Conservation (phyloP, 805 yeast genomes). For the Allodekkera sacchari region DNA sequence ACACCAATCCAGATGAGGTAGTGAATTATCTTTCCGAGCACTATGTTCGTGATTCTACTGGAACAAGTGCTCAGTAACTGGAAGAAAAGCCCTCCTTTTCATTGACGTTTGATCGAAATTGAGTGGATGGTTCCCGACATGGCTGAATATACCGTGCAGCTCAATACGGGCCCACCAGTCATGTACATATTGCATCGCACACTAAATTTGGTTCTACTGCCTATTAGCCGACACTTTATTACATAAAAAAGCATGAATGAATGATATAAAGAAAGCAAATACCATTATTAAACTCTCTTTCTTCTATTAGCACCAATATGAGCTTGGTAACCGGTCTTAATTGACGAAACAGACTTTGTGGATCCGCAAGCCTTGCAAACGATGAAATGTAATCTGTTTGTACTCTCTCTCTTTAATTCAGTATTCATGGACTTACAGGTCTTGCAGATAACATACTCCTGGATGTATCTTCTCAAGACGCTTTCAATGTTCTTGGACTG, state of each 20-base stretch:
- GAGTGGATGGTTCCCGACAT: too few relatives aligned
- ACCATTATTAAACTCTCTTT: constrained; percentile 41
- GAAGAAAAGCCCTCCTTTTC: too few relatives aligned
- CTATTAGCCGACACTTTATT: too few relatives aligned
- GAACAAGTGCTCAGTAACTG: too few relatives aligned
- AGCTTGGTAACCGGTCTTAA: constrained; percentile 99
- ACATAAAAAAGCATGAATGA: too few relatives aligned
- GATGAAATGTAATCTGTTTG: constrained; percentile 93
- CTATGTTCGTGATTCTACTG: too few relatives aligned
- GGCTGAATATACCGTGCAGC: too few relatives aligned
- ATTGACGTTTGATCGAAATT: too few relatives aligned
- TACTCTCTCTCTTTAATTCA: constrained; percentile 87
- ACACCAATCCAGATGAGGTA: constrained; percentile 1
- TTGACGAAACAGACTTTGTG: constrained; percentile 91
- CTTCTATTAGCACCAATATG: constrained; percentile 70
- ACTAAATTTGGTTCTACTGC: too few relatives aligned
- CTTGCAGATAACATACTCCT: constrained; percentile 97
- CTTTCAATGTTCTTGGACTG: constrained; percentile 97
- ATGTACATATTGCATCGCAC: too few relatives aligned
- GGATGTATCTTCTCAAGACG: constrained; percentile 89
- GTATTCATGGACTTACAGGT: constrained; percentile 98
- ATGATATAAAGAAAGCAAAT: too few relatives aligned
- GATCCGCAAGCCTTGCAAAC: constrained; percentile 98
- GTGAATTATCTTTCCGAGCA: neutral
- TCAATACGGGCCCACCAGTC: too few relatives aligned